Evolutionary conservation across 495 filamentous ascomycete genomes (phyloP).

Genomic region (Penicillium goetzii): DNA sequence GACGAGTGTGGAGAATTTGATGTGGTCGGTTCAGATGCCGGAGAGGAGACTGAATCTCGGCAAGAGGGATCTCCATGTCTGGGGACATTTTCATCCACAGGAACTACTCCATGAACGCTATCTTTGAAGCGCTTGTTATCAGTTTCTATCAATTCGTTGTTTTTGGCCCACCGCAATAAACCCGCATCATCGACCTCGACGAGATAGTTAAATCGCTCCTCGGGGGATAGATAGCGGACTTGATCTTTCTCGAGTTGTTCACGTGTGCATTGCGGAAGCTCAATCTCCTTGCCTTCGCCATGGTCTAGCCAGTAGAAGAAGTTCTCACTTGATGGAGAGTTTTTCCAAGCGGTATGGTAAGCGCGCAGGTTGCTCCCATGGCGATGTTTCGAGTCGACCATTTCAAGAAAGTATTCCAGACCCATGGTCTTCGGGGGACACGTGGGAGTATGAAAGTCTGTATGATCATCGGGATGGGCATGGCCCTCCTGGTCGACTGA

Average conservation of each 20-base stretch:
- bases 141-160: constrained; percentile 75
- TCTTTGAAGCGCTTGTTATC: constrained; percentile 71
- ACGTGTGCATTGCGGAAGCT: constrained; percentile 63
- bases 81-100: constrained; percentile 61
- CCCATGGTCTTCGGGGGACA: constrained; percentile 75
- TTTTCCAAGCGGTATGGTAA: constrained; percentile 86
- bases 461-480: neutral
- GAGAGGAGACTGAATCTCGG: constrained; percentile 1
- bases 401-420: constrained; percentile 87
- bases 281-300: constrained; percentile 66
- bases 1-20: constrained; percentile 16
- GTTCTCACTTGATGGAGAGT: constrained; percentile 73
- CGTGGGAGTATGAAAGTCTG: neutral
- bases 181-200: constrained; percentile 70
- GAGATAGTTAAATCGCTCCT: constrained; percentile 73
- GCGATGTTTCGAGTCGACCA: constrained; percentile 88
- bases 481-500: neutral
- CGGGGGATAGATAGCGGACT: constrained; percentile 72
- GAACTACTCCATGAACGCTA: constrained; percentile 76
- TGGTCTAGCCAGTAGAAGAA: constrained; percentile 97
- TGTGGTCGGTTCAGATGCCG: constrained; percentile 6
- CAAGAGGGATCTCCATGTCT: constrained; percentile 37
- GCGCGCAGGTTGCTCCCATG: constrained; percentile 83
- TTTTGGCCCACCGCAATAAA: constrained; percentile 78
- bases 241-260: constrained; percentile 68